Conservation (phyloP, 345 rosid genomes). For the Eutrema heterophyllum region DNA sequence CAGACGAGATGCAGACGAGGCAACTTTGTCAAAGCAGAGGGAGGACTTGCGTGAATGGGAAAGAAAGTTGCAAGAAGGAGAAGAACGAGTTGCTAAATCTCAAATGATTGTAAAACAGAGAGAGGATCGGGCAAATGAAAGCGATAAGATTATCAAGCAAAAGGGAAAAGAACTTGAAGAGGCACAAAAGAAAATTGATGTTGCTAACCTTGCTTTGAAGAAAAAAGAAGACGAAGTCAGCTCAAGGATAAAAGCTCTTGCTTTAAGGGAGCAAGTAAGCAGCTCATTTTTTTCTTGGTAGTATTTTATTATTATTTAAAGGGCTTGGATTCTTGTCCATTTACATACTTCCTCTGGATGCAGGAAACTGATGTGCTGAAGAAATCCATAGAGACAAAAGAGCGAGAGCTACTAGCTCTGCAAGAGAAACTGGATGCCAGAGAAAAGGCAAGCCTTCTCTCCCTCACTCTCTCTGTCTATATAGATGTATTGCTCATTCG, state of each 20-base stretch:
- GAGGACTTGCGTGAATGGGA: slow-evolving; percentile 97
- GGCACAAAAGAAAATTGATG: slow-evolving; percentile 66
- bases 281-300: neutral
- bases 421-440: slow-evolving; percentile 81
- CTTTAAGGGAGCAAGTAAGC: slow-evolving; percentile 64
- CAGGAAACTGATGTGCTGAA: slow-evolving; percentile 56
- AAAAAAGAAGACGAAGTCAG: slow-evolving; percentile 67
- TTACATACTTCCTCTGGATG: slow-evolving; percentile 25
- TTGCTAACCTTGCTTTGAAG: slow-evolving; percentile 48
- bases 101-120: slow-evolving; percentile 70
- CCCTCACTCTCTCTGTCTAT: neutral
- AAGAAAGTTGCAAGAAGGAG: slow-evolving; percentile 76
- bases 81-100: slow-evolving; percentile 53
- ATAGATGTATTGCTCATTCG: neutral
- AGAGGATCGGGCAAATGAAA: slow-evolving; percentile 88
- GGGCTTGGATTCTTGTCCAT: neutral
- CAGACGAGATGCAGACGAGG: slow-evolving; percentile 78
- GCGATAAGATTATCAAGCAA: slow-evolving; percentile 58
- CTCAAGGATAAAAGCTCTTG: slow-evolving; percentile 53
- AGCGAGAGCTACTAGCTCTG: slow-evolving; percentile 45
- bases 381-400: slow-evolving; percentile 65
- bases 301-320: neutral
- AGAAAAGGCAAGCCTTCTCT: slow-evolving; percentile 55
- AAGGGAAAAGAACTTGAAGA: slow-evolving; percentile 84
- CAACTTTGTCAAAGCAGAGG: slow-evolving; percentile 69